A percentile compares a stretch with the other conserved stretches of the same genome.
Conservation (phyloP, 2,329 filamentous ascomycete species). For the Cryoendolithus antarcticus region DNA sequence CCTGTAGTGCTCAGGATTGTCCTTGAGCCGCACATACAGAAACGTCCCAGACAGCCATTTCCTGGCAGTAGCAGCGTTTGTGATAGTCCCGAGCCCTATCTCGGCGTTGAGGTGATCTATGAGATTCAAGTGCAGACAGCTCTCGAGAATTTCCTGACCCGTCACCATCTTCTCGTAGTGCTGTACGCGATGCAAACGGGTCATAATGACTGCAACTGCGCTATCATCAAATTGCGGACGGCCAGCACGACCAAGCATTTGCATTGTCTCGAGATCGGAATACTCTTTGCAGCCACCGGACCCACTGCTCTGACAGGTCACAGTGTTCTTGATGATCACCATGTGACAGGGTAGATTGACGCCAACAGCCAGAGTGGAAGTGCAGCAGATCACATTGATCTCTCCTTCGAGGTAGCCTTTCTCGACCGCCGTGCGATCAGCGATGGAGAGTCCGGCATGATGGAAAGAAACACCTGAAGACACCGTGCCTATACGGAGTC, state of each 20-base stretch:
- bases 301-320: conserved; percentile 45
- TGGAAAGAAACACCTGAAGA: conserved; percentile 63
- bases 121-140: conserved; percentile 64
- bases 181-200: conserved; percentile 48
- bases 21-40: conserved; percentile 58
- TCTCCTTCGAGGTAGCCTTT: conserved; percentile 55
- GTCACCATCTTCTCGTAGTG: conserved; percentile 64
- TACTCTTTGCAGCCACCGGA: conserved; percentile 47
- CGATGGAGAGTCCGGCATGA: conserved; percentile 58
- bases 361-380: conserved; percentile 71
- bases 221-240: conserved; percentile 70
- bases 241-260: conserved; percentile 78
- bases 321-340: conserved; percentile 71
- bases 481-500: conserved; percentile 27
- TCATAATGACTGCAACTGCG: conserved; percentile 70
- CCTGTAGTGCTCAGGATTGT: conserved; percentile 60
- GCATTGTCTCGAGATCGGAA: conserved; percentile 74
- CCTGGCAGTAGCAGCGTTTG: conserved; percentile 50
- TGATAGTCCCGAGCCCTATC: conserved; percentile 62
- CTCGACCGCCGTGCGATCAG: conserved; percentile 56
- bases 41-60: conserved; percentile 69
- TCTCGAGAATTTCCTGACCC: conserved; percentile 63
- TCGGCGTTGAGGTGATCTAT: conserved; percentile 80
- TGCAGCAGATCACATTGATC: conserved; percentile 75
- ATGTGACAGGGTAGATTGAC: conserved; percentile 76